These are phyloP conservation scores for Penicillium psychrosexuale DNA, from an alignment of 2,329 filamentous ascomycete genomes.

Conservation along the genomic window DNA sequence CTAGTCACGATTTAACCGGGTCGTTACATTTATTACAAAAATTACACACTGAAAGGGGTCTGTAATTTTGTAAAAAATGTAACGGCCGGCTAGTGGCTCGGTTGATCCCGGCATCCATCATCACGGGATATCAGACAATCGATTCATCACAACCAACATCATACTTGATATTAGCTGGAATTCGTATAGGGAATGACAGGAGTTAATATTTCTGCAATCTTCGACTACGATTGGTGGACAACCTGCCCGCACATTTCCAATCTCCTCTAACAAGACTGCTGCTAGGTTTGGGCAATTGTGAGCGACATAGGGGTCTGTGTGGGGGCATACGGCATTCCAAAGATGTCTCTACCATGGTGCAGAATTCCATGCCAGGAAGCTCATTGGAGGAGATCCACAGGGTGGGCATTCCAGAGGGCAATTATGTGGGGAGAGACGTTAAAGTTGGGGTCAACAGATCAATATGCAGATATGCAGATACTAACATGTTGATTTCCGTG, in stretches of 20 bases:
- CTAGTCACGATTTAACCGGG: too few relatives aligned
- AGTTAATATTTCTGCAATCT: background rate
- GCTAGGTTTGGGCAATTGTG: background rate
- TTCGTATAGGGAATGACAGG: background rate
- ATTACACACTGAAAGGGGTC: too few relatives aligned
- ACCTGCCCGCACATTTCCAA: background rate
- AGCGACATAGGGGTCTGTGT: background rate
- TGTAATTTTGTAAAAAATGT: too few relatives aligned
- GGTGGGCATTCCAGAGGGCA: slow-evolving; percentile 1
- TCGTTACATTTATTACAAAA: too few relatives aligned
- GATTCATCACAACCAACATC: background rate
- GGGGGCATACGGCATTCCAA: background rate
- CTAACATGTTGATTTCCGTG: background rate
- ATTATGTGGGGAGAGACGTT: slow-evolving; percentile 1
- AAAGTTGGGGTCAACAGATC: background rate
- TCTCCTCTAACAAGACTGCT: background rate
- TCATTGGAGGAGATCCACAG: background rate
- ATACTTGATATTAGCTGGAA: background rate
- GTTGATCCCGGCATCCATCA: too few relatives aligned
- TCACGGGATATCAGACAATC: background rate
- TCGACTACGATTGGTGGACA: background rate
- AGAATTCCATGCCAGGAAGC: background rate
- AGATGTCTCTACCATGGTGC: background rate
- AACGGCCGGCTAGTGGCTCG: too few relatives aligned
- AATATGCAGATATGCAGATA: background rate